These are phyloP conservation scores for Tetrapisispora arboricola DNA, from an alignment of 805 yeast genomes.

Conservation along the genomic window DNA sequence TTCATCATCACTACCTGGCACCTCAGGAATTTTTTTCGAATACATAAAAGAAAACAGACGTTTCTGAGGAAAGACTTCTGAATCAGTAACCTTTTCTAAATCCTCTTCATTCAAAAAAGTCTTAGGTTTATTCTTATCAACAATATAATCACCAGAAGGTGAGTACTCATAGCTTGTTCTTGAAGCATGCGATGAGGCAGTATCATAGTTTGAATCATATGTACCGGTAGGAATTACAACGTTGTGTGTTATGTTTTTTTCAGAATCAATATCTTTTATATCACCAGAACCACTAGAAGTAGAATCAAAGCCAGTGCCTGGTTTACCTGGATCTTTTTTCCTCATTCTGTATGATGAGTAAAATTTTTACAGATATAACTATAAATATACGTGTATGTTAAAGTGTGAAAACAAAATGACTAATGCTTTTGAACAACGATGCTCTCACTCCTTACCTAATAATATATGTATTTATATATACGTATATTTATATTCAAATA, in stretches of 20 bases:
- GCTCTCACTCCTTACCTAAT: too few species aligned
- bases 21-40: constrained; percentile 39
- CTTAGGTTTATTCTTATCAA: constrained; percentile 21
- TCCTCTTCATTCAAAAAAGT: constrained; percentile 27
- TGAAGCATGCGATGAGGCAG: not conserved
- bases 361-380: too few species aligned
- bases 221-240: not conserved
- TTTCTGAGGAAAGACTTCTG: constrained; percentile 32
- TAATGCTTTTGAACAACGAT: too few species aligned
- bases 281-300: not conserved
- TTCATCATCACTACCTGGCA: constrained; percentile 40
- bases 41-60: constrained; percentile 43
- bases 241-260: not conserved
- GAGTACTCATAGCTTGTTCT: not conserved
- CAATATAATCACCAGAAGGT: constrained; percentile 20
- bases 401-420: too few species aligned
- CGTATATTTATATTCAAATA: too few species aligned
- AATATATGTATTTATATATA: too few species aligned
- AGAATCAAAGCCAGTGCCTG: not conserved
- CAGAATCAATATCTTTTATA: not conserved
- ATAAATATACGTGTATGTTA: too few species aligned
- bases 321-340: not conserved
- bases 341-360: not conserved
- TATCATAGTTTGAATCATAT: not conserved
- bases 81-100: constrained; percentile 28